Conservation (phyloP, 257 asterid genomes). For the Fraxinus pennsylvanica region DNA sequence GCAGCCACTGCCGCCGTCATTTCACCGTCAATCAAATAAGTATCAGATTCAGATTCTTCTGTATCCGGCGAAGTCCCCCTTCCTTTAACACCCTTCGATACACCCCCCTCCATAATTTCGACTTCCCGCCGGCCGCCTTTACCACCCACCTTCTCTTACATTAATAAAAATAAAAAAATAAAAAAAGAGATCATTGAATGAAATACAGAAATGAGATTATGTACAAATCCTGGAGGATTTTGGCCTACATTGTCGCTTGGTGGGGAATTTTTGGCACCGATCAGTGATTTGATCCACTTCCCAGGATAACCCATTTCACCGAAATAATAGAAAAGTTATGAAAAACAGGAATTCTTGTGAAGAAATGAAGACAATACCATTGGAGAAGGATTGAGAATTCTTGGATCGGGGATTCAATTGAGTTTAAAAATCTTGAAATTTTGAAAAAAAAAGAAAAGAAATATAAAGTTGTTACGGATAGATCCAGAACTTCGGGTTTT, state of each 20-base stretch:
- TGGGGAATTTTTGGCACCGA: conserved; percentile 33
- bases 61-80: conserved; percentile 43
- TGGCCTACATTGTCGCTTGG: conserved; percentile 28
- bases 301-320: conserved; percentile 46
- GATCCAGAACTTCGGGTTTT: background rate
- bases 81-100: conserved; percentile 49
- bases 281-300: conserved; percentile 50
- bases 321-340: background rate
- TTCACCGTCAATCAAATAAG: conserved; percentile 48
- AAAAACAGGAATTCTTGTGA: background rate
- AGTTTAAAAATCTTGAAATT: background rate
- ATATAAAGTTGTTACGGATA: background rate
- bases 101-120: conserved; percentile 96
- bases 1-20: conserved; percentile 87
- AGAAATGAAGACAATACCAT: background rate
- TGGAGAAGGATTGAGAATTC: background rate
- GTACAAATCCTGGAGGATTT: background rate
- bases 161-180: background rate
- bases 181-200: background rate
- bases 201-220: background rate
- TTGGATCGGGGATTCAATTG: background rate
- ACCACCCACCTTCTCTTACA: conserved; percentile 57
- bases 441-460: background rate
- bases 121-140: conserved; percentile 50
- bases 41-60: conserved; percentile 52